Percentiles rank a stretch among this genome's conserved stretches.
Evolutionary conservation across 345 rosid species (phyloP).

Genomic region (Citrus glauca): DNA sequence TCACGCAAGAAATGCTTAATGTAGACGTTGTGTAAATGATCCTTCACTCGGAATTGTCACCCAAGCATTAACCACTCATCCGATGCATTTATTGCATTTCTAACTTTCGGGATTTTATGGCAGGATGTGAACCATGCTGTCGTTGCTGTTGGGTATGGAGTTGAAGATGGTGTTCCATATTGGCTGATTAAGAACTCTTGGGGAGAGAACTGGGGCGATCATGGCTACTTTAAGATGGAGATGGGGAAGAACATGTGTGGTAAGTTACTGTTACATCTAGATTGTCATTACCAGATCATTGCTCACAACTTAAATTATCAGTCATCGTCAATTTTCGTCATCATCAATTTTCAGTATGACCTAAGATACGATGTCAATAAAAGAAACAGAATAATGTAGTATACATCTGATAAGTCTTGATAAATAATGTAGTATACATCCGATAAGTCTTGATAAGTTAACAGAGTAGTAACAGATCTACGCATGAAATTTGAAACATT

Average conservation of each 20-base stretch:
- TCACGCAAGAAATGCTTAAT: not conserved
- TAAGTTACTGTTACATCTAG: constrained; percentile 30
- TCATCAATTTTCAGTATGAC: not conserved
- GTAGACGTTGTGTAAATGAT: not conserved
- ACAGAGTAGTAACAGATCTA: not conserved
- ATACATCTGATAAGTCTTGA: no score
- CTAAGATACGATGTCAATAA: not conserved
- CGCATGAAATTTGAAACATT: not conserved
- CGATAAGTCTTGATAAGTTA: no score
- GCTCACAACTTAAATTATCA: not conserved
- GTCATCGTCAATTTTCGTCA: not conserved
- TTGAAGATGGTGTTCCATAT: constrained; percentile 70
- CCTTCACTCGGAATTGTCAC: not conserved
- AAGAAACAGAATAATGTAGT: not conserved
- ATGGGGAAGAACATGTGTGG: constrained; percentile 97
- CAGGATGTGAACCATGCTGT: constrained; percentile 99
- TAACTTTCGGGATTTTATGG: constrained; percentile 11
- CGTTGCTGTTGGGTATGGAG: constrained; percentile 90
- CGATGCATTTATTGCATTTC: not conserved
- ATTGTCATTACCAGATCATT: not conserved
- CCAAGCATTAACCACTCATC: not conserved
- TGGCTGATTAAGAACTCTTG: constrained; percentile 97
- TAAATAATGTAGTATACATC: no score
- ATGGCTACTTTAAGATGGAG: constrained; percentile 95
- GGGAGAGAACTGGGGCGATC: constrained; percentile 76